These are phyloP conservation scores for Albatrellus ellisii DNA, from an alignment of 768 basidiomycete species.

Conservation along the genomic window DNA sequence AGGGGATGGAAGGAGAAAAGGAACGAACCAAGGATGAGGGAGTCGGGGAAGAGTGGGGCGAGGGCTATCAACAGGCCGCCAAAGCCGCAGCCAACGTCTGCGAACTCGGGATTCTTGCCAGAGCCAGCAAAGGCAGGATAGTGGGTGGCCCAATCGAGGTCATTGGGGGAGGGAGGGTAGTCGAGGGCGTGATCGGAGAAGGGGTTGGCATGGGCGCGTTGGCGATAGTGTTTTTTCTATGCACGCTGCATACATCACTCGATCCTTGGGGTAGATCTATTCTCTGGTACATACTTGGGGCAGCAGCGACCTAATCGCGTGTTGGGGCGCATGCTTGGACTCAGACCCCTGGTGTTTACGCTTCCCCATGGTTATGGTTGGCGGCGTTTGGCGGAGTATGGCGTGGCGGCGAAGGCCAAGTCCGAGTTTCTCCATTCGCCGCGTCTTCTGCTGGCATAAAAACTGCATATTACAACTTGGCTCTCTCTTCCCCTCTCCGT, in stretches of 20 bases:
- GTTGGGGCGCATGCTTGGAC: too few relatives aligned
- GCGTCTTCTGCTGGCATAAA: too few relatives aligned
- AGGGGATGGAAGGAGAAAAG: neutral
- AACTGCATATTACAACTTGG: too few relatives aligned
- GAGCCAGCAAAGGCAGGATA: conserved; percentile 57
- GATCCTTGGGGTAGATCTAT: too few relatives aligned
- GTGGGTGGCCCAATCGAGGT: conserved; percentile 73
- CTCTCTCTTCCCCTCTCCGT: too few relatives aligned
- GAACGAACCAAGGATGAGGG: conserved; percentile 78
- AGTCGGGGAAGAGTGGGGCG: conserved; percentile 84
- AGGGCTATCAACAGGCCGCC: conserved; percentile 86
- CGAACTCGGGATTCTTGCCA: conserved; percentile 75
- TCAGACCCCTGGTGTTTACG: too few relatives aligned
- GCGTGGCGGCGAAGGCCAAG: too few relatives aligned
- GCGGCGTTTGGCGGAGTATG: too few relatives aligned
- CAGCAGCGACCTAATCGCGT: too few relatives aligned
- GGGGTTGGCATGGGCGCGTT: conserved; percentile 76
- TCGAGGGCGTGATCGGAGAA: conserved; percentile 82
- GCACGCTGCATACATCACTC: conserved; percentile 9
- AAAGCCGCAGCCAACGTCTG: conserved; percentile 96
- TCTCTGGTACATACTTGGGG: too few relatives aligned
- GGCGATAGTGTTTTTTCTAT: conserved; percentile 76
- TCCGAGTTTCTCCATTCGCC: too few relatives aligned
- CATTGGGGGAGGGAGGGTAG: conserved; percentile 67
- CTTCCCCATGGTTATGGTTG: too few relatives aligned